Conservation (phyloP, 164 flowering plant species). For the Protea cynaroides region DNA sequence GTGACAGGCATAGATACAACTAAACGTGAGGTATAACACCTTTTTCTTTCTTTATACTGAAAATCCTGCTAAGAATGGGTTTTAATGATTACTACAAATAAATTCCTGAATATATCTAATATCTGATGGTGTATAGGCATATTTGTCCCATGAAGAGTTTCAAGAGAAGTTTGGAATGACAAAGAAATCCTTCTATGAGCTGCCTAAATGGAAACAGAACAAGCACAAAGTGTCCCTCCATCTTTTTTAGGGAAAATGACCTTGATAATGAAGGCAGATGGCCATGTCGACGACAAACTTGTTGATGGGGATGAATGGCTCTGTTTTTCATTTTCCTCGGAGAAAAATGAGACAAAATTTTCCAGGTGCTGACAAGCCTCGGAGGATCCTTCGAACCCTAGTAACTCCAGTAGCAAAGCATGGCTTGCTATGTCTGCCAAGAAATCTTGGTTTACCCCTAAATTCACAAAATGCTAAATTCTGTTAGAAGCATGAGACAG, state of each 20-base stretch:
- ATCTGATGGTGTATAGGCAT: conserved; percentile 35
- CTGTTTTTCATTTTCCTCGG: no score
- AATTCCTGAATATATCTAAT: neutral
- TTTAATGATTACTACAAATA: neutral
- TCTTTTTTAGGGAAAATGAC: conserved; percentile 36
- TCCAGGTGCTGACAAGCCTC: no score
- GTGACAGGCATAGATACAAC: conserved; percentile 51
- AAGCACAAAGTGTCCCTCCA: conserved; percentile 52
- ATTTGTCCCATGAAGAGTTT: conserved; percentile 57
- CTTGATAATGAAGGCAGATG: neutral
- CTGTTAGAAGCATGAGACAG: no score
- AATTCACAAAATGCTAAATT: no score
- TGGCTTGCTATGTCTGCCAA: no score
- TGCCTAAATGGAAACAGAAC: conserved; percentile 74
- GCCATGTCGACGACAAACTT: neutral
- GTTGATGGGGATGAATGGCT: no score
- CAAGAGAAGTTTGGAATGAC: conserved; percentile 58
- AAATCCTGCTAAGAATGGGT: neutral
- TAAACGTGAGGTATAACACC: conserved; percentile 61
- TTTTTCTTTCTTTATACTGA: neutral
- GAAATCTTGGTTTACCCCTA: no score
- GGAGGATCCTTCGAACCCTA: no score
- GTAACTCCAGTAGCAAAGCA: no score
- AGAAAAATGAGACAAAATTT: no score
- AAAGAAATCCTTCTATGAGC: conserved; percentile 45